A percentile compares a stretch with the other conserved stretches of the same genome.
These are phyloP conservation scores for Fraxinus paxiana DNA, from an alignment of 305 asterid genomes.

Conservation along the genomic window DNA sequence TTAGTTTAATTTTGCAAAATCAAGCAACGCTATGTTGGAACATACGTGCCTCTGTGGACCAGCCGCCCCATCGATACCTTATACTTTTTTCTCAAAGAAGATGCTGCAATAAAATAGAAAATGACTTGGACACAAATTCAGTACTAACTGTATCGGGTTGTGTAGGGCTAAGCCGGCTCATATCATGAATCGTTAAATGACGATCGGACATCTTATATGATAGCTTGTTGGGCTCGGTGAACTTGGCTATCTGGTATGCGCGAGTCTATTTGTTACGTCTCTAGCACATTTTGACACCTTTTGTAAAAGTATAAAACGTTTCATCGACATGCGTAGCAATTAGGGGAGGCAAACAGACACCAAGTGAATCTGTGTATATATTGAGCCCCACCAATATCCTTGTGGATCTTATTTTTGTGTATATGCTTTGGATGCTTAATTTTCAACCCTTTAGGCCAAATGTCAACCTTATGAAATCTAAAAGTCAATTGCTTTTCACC, in stretches of 20 bases:
- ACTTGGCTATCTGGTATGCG: not conserved
- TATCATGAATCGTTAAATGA: not conserved
- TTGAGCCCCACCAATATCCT: conserved; percentile 1
- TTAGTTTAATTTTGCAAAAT: conserved; percentile 30
- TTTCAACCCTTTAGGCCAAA: conserved; percentile 26
- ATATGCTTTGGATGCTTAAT: conserved; percentile 34
- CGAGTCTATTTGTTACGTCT: not conserved
- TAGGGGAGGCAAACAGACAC: not conserved
- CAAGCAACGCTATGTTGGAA: conserved; percentile 35
- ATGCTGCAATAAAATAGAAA: not conserved
- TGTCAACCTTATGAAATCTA: conserved; percentile 36
- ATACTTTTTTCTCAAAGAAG: not conserved
- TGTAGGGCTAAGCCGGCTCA: not conserved
- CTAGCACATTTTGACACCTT: not conserved
- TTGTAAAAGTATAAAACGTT: not conserved
- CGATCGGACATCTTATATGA: not conserved
- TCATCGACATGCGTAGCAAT: not conserved
- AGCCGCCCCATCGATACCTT: conserved; percentile 6
- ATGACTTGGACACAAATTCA: not conserved
- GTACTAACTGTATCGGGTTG: not conserved
- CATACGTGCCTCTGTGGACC: conserved; percentile 32
- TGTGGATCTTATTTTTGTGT: not conserved
- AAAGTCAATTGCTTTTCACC: conserved; percentile 32
- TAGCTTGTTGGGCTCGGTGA: not conserved
- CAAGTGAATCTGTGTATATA: conserved; percentile 19